Evolutionary conservation across 352 stramenopile genomes (phyloP), one percentile per base, ranked within the genome.

Genomic region (Phytophthora ramorum): DNA sequence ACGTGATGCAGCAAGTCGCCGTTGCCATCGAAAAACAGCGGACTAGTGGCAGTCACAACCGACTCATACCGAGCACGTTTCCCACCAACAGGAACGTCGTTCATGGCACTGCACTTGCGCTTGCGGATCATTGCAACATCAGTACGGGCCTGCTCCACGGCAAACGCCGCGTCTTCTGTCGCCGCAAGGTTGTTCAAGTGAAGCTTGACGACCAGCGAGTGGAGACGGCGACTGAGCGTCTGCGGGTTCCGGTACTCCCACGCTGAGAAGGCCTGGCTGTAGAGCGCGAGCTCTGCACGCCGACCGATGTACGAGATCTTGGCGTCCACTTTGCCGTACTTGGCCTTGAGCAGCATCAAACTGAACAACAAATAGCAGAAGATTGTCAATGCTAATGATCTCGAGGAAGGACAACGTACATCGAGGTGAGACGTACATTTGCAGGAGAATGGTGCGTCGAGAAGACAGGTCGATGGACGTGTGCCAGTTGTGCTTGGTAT

Each of bases 301-400:
- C 80, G 78, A 12, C 73, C 80, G 24, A 89, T 87, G 58, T 83
- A 83, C 61, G 78, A 87, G 57, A 86, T 87, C 58, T 85, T 85
- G 47, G 68, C 32, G 51, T 89, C 80, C 19, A 89, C 68, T 32
- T 73, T 80, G 51, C 78, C 74, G 61, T 87, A 89, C 62, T 87
- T 89, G 64, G 69, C 74, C 70, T 87, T 87, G 41, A 89, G 74
- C 43, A 89, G 61, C 48, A 89, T 28, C 28, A 89, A 46, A 52
- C 77, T 86, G 53, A 9, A 38, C 9, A 49, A 44, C 14, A 54
- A 35, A 58, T 14, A 28, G 48, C 7, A 49, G 44, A 19, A 17
- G 37, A 7, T 17, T 41, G 35, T 19, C 5, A 41, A 17, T 22
- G 7, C 12, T 4, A 57, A 30, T 20, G 37, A 30, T 16, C 17